These are phyloP conservation scores for Canariomyces notabilis DNA, from an alignment of 2,329 filamentous ascomycete species.

Conservation along the genomic window DNA sequence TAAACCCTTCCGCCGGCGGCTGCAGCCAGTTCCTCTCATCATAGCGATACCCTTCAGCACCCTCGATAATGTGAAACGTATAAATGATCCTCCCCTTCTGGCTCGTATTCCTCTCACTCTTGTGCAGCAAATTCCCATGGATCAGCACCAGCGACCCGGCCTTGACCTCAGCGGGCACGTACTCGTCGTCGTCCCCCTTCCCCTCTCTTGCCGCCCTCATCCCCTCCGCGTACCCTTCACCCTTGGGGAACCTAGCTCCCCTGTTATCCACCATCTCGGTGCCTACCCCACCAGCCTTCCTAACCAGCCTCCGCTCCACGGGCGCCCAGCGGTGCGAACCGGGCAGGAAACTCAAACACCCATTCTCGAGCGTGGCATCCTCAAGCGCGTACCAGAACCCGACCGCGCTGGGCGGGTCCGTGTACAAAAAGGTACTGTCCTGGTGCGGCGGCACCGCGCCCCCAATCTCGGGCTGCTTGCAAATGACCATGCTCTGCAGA, in stretches of 20 bases:
- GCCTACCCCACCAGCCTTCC: slow-evolving; percentile 43
- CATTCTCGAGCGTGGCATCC: slow-evolving; percentile 81
- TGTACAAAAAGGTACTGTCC: slow-evolving; percentile 90
- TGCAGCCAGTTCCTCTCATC: slow-evolving; percentile 92
- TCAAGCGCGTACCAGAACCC: slow-evolving; percentile 98
- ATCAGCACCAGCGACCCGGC: slow-evolving; percentile 88
- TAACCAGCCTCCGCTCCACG: slow-evolving; percentile 69
- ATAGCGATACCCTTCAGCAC: slow-evolving; percentile 60
- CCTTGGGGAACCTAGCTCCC: slow-evolving; percentile 58
- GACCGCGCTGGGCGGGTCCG: slow-evolving; percentile 78
- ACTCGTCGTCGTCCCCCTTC: slow-evolving; percentile 57
- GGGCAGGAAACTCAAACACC: slow-evolving; percentile 78
- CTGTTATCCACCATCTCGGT: slow-evolving; percentile 69
- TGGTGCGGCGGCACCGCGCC: slow-evolving; percentile 88
- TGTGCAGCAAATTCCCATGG: slow-evolving; percentile 91
- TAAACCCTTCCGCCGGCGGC: slow-evolving; percentile 75
- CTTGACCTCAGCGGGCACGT: slow-evolving; percentile 81
- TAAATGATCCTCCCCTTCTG: slow-evolving; percentile 87
- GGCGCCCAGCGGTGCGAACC: slow-evolving; percentile 71
- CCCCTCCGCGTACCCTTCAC: slow-evolving; percentile 42
- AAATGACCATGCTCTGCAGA: slow-evolving; percentile 96
- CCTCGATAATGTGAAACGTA: slow-evolving; percentile 95
- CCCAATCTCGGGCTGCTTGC: slow-evolving; percentile 95
- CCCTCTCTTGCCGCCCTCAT: slow-evolving; percentile 35
- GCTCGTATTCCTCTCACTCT: slow-evolving; percentile 90